Conservation (phyloP, 192 early-diverging fungal genomes). For the Coemansia sp. region DNA sequence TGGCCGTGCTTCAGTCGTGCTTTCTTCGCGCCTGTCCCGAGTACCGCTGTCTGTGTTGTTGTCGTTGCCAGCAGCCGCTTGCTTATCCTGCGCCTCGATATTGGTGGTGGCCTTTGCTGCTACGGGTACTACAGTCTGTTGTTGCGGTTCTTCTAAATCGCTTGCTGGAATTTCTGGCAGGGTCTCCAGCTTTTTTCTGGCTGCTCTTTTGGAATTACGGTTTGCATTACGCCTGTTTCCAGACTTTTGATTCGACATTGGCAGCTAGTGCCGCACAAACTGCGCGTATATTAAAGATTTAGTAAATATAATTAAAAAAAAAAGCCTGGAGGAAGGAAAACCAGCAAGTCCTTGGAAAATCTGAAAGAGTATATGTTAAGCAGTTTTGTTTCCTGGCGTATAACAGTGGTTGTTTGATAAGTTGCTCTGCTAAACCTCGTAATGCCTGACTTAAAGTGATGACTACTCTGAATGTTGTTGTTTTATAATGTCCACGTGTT, state of each 20-base stretch:
- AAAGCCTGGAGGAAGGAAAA: too few relatives aligned
- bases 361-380: background rate
- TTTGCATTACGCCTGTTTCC: conserved; percentile 15
- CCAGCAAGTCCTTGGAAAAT: too few relatives aligned
- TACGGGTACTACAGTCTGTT: background rate
- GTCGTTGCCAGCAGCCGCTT: background rate
- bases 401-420: too few relatives aligned
- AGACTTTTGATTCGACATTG: conserved; percentile 33
- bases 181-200: conserved; percentile 30
- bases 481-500: too few relatives aligned
- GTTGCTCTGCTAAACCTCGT: too few relatives aligned
- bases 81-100: background rate
- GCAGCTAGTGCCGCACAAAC: background rate
- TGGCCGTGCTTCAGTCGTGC: background rate
- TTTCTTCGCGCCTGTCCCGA: background rate
- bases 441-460: too few relatives aligned
- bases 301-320: background rate
- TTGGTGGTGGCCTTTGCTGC: background rate
- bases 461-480: too few relatives aligned
- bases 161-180: conserved; percentile 35
- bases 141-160: conserved; percentile 9
- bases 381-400: too few relatives aligned
- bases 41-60: background rate
- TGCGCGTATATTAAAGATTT: background rate
- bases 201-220: background rate